Percentiles rank a stretch among this genome's conserved stretches.
Evolutionary conservation across 805 yeast species (phyloP).

Genomic region (Alloascoidea africana): DNA sequence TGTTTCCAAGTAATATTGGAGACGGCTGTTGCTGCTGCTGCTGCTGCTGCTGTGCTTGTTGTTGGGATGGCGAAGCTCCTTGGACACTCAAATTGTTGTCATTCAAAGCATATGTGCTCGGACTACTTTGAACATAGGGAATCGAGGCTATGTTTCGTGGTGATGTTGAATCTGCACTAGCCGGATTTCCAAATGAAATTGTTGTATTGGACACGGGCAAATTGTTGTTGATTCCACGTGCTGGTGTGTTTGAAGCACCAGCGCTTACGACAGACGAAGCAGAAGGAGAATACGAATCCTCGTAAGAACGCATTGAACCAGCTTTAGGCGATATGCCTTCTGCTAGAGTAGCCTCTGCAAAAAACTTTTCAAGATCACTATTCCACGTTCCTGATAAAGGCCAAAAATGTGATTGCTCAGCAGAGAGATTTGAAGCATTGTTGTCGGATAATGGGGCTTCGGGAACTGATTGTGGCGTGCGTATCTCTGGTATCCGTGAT

Average conservation of each 20-base stretch:
- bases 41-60: constrained; percentile 5
- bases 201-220: neutral
- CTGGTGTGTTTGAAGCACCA: constrained; percentile 5
- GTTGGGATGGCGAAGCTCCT: constrained; percentile 2
- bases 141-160: neutral
- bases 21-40: neutral
- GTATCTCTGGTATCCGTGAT: constrained; percentile 2
- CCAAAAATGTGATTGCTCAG: neutral
- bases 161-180: neutral
- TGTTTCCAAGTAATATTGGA: constrained; percentile 1
- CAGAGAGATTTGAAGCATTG: neutral
- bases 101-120: neutral
- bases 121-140: neutral
- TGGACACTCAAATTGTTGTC: neutral
- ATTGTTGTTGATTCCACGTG: neutral
- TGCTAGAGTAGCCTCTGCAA: constrained; percentile 12
- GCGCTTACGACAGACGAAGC: constrained; percentile 11
- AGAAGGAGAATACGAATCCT: constrained; percentile 9
- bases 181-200: neutral
- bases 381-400: constrained; percentile 1
- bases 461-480: constrained; percentile 4
- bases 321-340: constrained; percentile 6
- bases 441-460: constrained; percentile 2
- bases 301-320: constrained; percentile 1
- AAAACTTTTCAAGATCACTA: constrained; percentile 11